A percentile compares a stretch with the other conserved stretches of the same genome.
Conservation (phyloP, 352 stramenopile species). For the Phytopythium helicoides region DNA sequence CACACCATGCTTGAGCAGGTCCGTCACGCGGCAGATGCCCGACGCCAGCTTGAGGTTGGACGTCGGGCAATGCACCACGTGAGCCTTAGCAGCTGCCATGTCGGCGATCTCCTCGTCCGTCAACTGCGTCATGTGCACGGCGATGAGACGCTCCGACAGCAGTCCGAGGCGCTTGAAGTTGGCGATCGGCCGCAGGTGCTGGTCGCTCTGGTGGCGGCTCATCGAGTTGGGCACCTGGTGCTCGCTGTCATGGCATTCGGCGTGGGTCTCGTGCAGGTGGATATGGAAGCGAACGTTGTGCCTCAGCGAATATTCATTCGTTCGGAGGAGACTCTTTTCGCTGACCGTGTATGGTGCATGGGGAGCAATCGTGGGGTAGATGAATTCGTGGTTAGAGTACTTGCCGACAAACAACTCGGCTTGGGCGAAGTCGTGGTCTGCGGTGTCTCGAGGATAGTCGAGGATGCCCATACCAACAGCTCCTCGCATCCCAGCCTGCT, state of each 20-base stretch:
- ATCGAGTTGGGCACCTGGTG: constrained; percentile 60
- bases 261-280: constrained; percentile 84
- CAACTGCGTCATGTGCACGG: constrained; percentile 85
- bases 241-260: constrained; percentile 80
- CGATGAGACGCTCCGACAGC: constrained; percentile 67
- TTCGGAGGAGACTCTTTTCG: constrained; percentile 49
- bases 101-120: constrained; percentile 79
- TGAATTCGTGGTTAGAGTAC: constrained; percentile 63
- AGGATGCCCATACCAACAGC: constrained; percentile 68
- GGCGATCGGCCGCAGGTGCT: constrained; percentile 68
- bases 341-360: constrained; percentile 87
- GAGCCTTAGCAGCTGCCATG: constrained; percentile 40
- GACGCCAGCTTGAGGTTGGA: constrained; percentile 90
- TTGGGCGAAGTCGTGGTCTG: constrained; percentile 80
- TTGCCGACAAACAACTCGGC: constrained; percentile 56
- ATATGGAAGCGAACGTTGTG: constrained; percentile 75
- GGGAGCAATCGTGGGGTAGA: constrained; percentile 66
- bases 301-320: constrained; percentile 39
- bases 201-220: constrained; percentile 76
- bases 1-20: constrained; percentile 73
- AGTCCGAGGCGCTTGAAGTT: constrained; percentile 84
- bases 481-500: constrained; percentile 66
- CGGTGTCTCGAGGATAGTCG: constrained; percentile 60
- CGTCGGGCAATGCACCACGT: constrained; percentile 88
- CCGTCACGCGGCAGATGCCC: constrained; percentile 73